Base-by-base conservation (phyloP, 2,329 filamentous ascomycete species). In the Diaporthe amygdali region DNA sequence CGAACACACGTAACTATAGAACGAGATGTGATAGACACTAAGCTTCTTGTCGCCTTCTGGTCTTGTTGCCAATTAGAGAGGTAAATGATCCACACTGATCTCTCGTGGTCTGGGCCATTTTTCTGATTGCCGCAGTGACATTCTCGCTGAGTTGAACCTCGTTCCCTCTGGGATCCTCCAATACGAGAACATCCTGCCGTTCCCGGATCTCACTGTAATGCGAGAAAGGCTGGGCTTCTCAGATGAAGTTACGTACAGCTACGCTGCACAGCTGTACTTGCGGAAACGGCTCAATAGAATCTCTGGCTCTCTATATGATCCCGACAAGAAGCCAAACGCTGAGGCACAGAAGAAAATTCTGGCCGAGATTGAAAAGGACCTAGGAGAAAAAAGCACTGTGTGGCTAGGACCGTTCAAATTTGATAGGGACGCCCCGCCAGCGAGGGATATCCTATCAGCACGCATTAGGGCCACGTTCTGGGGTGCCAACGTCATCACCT, bases 391-490 rank as follows among this genome's bases (percentile, higher is more conserved):
- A 20, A 75, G 79, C 77, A 74, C 78, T 22, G 87, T 87, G 82
- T 85, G 88, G 20, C 85, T 87, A 0, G 78, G 78, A 1, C 82
- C 82, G 68, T 90, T 88, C 76, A 79, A 78, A 77, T 96, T 88
- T 81, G 82, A 87, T 2, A 92, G 94, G 72, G 81, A 86, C 2
- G 94, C 97, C 68, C 86, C 87, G 5, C 94, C 94, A 1, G 89
- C 95, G 0, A 80, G 78, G 0, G 91, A 97, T 61, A 95, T 98
- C 72, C 90, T 98, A 17, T 86, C 90, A 15, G 96, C 96, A 39
- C 90, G 96, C 27, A 86, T 98, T 73, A 91, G 96, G 51, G 96
- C 94, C 17, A 98, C 98, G 80, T 98, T 96, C 81, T 98, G 96
- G 86, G 96, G 96, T 25, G 95, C 94, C 0, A 90, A 93, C 74